Evolutionary conservation across 768 basidiomycete genomes (phyloP).

Genomic region (Russula brevipes): DNA sequence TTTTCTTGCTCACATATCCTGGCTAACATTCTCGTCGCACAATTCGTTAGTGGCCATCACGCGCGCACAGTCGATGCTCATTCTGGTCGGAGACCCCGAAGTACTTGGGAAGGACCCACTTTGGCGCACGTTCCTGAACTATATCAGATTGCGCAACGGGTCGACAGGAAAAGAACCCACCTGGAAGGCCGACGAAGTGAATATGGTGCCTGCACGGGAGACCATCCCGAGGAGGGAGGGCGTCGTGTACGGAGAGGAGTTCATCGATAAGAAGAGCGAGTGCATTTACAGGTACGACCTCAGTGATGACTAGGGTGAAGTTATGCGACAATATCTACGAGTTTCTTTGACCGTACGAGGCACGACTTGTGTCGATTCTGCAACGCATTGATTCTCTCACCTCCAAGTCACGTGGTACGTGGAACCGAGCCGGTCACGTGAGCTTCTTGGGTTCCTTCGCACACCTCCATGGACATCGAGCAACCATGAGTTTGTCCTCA

Average conservation of each 20-base stretch:
- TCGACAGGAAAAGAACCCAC: slow-evolving; percentile 43
- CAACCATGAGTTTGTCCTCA: not conserved
- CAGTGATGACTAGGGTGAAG: not conserved
- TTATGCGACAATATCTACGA: not conserved
- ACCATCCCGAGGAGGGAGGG: not conserved
- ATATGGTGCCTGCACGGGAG: not conserved
- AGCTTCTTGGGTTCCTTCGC: too few relatives aligned
- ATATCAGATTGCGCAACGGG: slow-evolving; percentile 44
- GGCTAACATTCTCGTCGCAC: not conserved
- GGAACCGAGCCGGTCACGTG: too few relatives aligned
- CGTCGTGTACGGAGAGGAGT: not conserved
- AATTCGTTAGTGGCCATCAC: slow-evolving; percentile 54
- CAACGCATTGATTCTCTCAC: too few relatives aligned
- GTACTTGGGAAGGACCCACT: slow-evolving; percentile 54
- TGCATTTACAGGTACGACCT: not conserved
- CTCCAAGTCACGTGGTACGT: too few relatives aligned
- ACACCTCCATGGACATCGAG: not conserved
- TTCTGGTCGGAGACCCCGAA: slow-evolving; percentile 56
- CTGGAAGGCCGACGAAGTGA: slow-evolving; percentile 33
- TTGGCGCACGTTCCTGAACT: slow-evolving; percentile 59
- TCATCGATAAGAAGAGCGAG: slow-evolving; percentile 6
- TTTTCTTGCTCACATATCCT: not conserved
- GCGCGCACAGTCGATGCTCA: slow-evolving; percentile 57
- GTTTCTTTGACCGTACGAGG: too few relatives aligned
- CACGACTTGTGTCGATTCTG: too few relatives aligned